Percentiles rank a stretch among this genome's conserved stretches.
Evolutionary conservation across 805 yeast genomes (phyloP).

Genomic region (Candida insectorum): DNA sequence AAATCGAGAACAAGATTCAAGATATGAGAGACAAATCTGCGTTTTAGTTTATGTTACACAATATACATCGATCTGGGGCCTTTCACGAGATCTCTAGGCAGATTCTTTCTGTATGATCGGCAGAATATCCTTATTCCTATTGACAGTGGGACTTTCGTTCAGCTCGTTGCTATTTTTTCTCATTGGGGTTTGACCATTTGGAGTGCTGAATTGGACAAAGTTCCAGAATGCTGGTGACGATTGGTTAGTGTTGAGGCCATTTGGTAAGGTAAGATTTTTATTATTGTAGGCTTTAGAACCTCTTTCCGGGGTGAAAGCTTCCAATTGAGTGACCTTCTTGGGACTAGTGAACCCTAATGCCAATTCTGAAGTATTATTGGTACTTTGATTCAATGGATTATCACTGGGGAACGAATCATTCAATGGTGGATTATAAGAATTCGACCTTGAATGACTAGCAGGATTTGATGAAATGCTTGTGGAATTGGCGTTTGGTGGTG

Average conservation of each 20-base stretch:
- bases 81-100: neutral
- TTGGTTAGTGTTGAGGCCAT: constrained; percentile 40
- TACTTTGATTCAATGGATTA: constrained; percentile 11
- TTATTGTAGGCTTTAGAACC: constrained; percentile 29
- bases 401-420: constrained; percentile 8
- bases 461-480: constrained; percentile 14
- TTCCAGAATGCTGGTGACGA: constrained; percentile 94
- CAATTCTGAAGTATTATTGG: constrained; percentile 27
- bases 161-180: constrained; percentile 37
- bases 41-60: constrained; percentile 16
- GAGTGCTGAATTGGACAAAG: constrained; percentile 70
- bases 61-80: constrained; percentile 2
- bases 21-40: constrained; percentile 49
- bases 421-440: constrained; percentile 20
- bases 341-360: constrained; percentile 40
- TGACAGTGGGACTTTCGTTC: constrained; percentile 39
- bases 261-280: constrained; percentile 23
- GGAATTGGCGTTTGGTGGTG: constrained; percentile 17
- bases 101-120: constrained; percentile 6
- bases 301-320: constrained; percentile 44
- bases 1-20: constrained; percentile 49
- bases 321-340: constrained; percentile 38
- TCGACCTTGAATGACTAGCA: constrained; percentile 26
- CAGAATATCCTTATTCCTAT: constrained; percentile 16
- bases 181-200: constrained; percentile 42